Base-by-base conservation (phyloP, 2,329 filamentous ascomycete genomes). In the Camillea tinctor region DNA sequence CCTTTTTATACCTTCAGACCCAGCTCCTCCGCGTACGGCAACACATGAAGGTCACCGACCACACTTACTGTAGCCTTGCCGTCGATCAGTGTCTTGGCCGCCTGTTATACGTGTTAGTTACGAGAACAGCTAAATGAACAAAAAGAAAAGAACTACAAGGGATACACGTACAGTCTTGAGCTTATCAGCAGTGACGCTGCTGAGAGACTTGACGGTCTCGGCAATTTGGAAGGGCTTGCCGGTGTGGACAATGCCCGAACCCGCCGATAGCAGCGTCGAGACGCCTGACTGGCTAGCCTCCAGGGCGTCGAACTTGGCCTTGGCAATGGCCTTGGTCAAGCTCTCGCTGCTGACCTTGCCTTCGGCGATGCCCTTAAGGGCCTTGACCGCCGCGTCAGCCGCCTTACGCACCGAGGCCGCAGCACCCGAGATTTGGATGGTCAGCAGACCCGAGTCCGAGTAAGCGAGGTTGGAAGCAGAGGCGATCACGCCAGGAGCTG, bases 21-120 rank as follows among this genome's bases (percentile, higher is more conserved):
- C 76, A 99, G 84, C 75, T 99, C 95, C 80, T 93, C 91, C 68
- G 93, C 95, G 75, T 89, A 99, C 60, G 95, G 95, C 74, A 99
- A 87, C 72, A 89, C 85, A 78, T 92, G 90, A 71, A 99, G 85
- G 76, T 99, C 95, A 77, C 95, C 95, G 64, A 98, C 93, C 60
- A 92, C 84, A 64, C 92, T 90, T 65, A 97, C 91, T 57, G 92
- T 89, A 55, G 94, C 93, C 85, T 93, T 98, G 78, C 87, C 88
- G 68, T 93, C 90, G 66, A 98, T 82, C 69, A 97, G 84, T 74
- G 88, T 82, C 84, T 97, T 96, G 73, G 93, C 93, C 73, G 90
- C 87, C 93, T 98, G 73, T 54, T 55, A 52, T 20, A 71, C 68
- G 70, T 72, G 69, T 72, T 69, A 75, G 71, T 59, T 50, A 61